phyloP scores from a whole-genome alignment of 2,329 filamentous ascomycete species.

The Lachnellula subtilissima region DNA sequence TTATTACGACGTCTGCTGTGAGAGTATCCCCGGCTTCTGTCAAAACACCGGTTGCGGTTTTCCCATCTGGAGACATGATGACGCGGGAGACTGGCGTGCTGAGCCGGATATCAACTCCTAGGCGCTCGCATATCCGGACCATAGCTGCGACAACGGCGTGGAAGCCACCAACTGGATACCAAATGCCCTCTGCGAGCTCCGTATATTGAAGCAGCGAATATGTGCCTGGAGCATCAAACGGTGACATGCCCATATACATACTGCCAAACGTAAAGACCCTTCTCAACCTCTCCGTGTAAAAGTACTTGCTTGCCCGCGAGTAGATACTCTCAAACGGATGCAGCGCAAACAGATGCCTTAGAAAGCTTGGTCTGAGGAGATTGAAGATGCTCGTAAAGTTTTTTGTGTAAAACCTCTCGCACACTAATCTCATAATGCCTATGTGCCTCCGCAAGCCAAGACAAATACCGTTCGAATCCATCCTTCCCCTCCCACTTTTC shows the following conservation, averaged over 20 bases:
- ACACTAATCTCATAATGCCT: constrained; percentile 66
- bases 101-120: constrained; percentile 60
- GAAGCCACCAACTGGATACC: constrained; percentile 70
- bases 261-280: constrained; percentile 72
- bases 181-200: constrained; percentile 70
- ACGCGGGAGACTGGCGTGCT: constrained; percentile 53
- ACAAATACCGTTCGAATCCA: constrained; percentile 65
- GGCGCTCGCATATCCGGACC: constrained; percentile 55
- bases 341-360: constrained; percentile 53
- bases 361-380: constrained; percentile 54
- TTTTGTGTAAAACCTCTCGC: constrained; percentile 59
- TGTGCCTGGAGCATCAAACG: constrained; percentile 70
- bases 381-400: constrained; percentile 60
- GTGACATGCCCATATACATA: constrained; percentile 81
- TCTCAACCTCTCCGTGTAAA: constrained; percentile 63
- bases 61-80: constrained; percentile 46
- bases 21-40: constrained; percentile 55
- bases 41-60: constrained; percentile 52
- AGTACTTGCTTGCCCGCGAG: constrained; percentile 59
- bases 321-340: constrained; percentile 72
- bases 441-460: constrained; percentile 63
- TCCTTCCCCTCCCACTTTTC: constrained; percentile 69
- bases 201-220: constrained; percentile 72
- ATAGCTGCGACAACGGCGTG: constrained; percentile 60
- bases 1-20: constrained; percentile 60